Base-by-base conservation (phyloP, 139 green algal genomes). In the Picochlorum sp. region DNA sequence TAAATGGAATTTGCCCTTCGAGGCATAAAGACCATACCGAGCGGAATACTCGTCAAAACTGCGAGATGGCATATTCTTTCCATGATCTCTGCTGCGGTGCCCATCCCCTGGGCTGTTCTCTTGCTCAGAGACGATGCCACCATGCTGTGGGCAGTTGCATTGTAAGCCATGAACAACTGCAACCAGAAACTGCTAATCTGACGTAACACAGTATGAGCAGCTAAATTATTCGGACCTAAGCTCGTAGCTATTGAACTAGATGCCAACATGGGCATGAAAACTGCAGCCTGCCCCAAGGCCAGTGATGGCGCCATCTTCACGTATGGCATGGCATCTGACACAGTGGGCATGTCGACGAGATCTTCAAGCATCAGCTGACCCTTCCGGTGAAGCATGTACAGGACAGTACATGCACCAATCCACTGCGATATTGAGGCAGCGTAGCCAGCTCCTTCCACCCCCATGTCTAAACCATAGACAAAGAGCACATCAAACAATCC, bases 361-460 rank as follows among this genome's bases (percentile, higher is more conserved):
- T 74, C 72, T 1, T 26, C 18, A 11, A 58, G 26, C 45, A 57
- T 24, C 14, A 78, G 70, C 13, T 57, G 23, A 57, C 64, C 55
- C 24, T 9, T 59, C 18, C 52, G 24, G 0, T 44, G 34, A 47
- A 84, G 57, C 41, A 64, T 51, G 26, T 44, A 62, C 56, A 80
- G 37, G 21, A 84, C 54, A 38, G 65, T 65, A 24, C 13, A 65
- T 2, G 74, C 77, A 1, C 70, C 76, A 23, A 70, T 38, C 37
- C 72, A 84, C 74, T 89, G 82, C 2, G 79, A 79, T 3, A 75
- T 65, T 3, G 81, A 76, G 5, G 84, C 86, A 0, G 77, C 85
- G 1, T 71, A 45, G 6, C 79, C 84, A 4, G 84, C 84, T 2
- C 84, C 84, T 49, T 68, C 57, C 28, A 90, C 66, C 9, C 81